Base-by-base conservation (phyloP, 345 rosid species). In the Ailanthus altissimus region DNA sequence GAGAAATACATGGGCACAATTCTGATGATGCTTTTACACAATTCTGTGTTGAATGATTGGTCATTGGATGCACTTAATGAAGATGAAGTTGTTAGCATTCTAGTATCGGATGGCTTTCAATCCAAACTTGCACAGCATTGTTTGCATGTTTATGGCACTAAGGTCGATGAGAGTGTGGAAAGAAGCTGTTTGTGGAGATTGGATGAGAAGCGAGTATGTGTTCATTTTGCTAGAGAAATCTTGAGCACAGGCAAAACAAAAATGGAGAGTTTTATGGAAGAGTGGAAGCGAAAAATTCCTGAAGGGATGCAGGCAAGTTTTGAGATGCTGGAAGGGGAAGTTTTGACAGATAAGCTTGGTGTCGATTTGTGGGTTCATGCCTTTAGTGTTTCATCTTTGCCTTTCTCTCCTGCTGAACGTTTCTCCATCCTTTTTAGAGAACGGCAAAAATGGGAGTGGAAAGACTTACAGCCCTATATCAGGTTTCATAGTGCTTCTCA, bases 261-360 rank as follows among this genome's bases (percentile, higher is more conserved):
- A 77, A 63, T 90, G 47, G 94, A 91, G 75, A 77, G 56, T 59
- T 93, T 95, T 68, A 85, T 89, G 86, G 92, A 83, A 20, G 91
- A 89, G 78, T 93, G 96, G 99, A 77, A 11, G 79, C 78, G 75
- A 80, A 84, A 81, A 81, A 84, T 92, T 56, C 99, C 97, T 0
- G 85, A 84, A 28, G 92, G 91, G 60, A 90, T 93, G 87, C 86
- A 85, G 59, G 88, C 80, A 46, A 88, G 77, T 57, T 87, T 93
- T 5, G 88, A 90, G 38, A 88, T 90, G 94, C 83, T 95, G 84
- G 94, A 95, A 82, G 98, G 99, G 5, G 97, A 93, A 86, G 89
- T 92, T 82, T 86, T 95, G 81, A 87, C 87, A n/a, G 99, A 93
- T 83, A 92, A 82, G 80, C 60, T 92, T 0, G 99, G 98, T 13